phyloP scores from a whole-genome alignment of 805 yeast genomes.

The Kodamaea hsintzibuensis region DNA sequence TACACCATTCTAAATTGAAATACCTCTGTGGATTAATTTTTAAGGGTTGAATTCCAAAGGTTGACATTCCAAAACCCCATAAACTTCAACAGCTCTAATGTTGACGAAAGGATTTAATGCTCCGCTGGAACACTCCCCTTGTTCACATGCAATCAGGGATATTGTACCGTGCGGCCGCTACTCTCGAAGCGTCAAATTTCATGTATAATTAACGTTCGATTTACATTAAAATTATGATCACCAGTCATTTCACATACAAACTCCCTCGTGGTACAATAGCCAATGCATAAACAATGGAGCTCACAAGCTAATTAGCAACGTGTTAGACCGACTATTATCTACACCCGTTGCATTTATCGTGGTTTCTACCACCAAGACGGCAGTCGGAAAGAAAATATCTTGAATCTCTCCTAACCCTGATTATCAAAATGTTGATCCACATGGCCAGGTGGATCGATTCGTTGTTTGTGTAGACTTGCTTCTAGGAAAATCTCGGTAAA shows the following conservation, averaged over 20 bases:
- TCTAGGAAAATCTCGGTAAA: not conserved
- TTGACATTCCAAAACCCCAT: not conserved
- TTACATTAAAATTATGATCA: not conserved
- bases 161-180: not conserved
- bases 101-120: not conserved
- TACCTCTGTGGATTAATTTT: not conserved
- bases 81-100: not conserved
- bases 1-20: too few relatives aligned
- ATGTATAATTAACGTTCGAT: not conserved
- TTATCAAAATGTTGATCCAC: not conserved
- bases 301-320: not conserved
- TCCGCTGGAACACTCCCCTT: not conserved
- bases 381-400: not conserved
- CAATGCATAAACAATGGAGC: not conserved
- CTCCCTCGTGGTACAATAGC: not conserved
- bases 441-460: conserved; percentile 1
- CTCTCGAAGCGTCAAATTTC: not conserved
- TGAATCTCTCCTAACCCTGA: not conserved
- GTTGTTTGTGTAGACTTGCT: not conserved
- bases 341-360: not conserved
- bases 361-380: not conserved
- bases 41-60: not conserved
- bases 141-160: not conserved
- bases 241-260: not conserved
- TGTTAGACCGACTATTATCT: not conserved